phyloP scores from a whole-genome alignment of 352 stramenopile genomes.

The Globisporangium nagaii region DNA sequence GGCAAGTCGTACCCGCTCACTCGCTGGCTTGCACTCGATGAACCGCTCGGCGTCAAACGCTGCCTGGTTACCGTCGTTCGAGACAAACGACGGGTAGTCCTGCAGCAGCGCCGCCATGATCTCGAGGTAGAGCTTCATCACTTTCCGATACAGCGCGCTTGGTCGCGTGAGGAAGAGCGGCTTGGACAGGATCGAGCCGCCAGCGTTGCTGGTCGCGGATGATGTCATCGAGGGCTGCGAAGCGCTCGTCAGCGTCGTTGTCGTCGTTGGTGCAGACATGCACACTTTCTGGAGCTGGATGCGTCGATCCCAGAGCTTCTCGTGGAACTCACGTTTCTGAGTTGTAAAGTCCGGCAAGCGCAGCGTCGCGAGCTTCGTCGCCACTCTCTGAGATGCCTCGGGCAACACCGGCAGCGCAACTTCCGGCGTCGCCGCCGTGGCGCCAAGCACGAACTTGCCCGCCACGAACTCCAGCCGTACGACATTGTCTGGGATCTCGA shows the following conservation, averaged over 20 bases:
- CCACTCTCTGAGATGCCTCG: slow-evolving; percentile 7
- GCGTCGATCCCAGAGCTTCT: slow-evolving; percentile 39
- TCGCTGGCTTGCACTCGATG: slow-evolving; percentile 18
- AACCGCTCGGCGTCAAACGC: slow-evolving; percentile 17
- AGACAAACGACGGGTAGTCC: slow-evolving; percentile 13
- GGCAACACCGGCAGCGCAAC: slow-evolving; percentile 12
- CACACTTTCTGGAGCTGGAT: slow-evolving; percentile 45
- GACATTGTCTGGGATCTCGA: slow-evolving; percentile 28
- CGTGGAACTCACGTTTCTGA: slow-evolving; percentile 33
- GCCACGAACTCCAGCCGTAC: slow-evolving; percentile 32
- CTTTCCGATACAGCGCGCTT: slow-evolving; percentile 19
- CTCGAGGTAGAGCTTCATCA: slow-evolving; percentile 24
- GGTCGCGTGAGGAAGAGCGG: slow-evolving; percentile 15
- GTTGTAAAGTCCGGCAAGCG: slow-evolving; percentile 20
- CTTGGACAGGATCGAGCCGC: slow-evolving; percentile 2
- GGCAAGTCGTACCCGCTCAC: slow-evolving; percentile 18
- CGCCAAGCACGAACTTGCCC: slow-evolving; percentile 18
- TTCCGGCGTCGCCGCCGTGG: neutral
- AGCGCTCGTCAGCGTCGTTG: neutral
- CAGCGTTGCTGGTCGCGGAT: too few relatives aligned
- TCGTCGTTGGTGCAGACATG: slow-evolving; percentile 10
- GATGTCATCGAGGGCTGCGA: neutral
- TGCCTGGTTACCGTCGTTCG: slow-evolving; percentile 9
- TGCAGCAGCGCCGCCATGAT: slow-evolving; percentile 16
- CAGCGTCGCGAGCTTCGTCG: slow-evolving; percentile 12